Base-by-base conservation (phyloP, 441 rosid species). In the Theobroma grandiflorum region DNA sequence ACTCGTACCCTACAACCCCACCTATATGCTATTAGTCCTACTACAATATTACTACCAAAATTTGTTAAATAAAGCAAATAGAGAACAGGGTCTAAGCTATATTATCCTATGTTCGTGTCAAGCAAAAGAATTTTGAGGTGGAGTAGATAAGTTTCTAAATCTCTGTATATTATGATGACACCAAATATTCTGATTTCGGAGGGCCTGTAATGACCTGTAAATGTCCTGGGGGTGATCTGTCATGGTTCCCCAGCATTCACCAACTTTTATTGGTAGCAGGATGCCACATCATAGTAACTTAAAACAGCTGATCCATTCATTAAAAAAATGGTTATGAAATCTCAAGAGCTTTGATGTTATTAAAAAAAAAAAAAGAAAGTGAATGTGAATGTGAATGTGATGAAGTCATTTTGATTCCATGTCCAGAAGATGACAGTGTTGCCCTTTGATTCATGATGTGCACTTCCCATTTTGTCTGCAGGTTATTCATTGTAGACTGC, bases 141-240 rank as follows among this genome's bases (percentile, higher is more conserved):
- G 38, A 40, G 3, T 67, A 26, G 38, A 16, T 22, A 8, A 66
- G 65, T 26, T 66, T 35, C 68, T 15, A 49, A 66, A 47, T 5
- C 16, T n/a, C 31, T 8, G 50, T 4, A 42, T 68, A 68, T 69
- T 52, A 33, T 2, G 15, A 40, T 33, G 76, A 47, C 61, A n/a
- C 47, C 64, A 79, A 37, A 35, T 58, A 18, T 18, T 70, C 31
- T 33, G 20, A 57, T 42, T 9, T 70, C 47, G 26, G 3, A 4
- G n/a, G 35, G 45, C 18, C 73, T 76, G 40, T 37, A 35, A 65
- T 65, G 72, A 53, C 79, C 61, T 40, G 72, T 22, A 40, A 22
- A 12, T 37, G 64, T 52, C 73, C 47, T 8, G 18, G 9, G 16
- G 40, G 53, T 62, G 70, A 63, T 62, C 66, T 61, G 55, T 33